Percentiles rank a stretch among this genome's conserved stretches.
Evolutionary conservation across 371 early-diverging fungal genomes (phyloP).

Genomic region (Syncephalastrum sp.): DNA sequence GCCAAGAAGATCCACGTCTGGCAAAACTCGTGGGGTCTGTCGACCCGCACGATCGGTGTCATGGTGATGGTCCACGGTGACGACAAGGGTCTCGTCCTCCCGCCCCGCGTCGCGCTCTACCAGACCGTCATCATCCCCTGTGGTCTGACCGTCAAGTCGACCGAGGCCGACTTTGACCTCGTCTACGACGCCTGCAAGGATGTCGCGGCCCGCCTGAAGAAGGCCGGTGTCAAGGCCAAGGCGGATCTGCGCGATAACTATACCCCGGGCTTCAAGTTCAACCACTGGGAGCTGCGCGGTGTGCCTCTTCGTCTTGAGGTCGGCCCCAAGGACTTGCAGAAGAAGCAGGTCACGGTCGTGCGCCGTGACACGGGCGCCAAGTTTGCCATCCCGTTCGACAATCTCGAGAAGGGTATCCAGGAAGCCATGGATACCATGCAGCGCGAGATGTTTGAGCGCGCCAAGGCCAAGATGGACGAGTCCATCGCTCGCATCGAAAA

Average conservation of each 20-base stretch:
- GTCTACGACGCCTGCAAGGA: conserved; percentile 73
- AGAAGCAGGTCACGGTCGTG: conserved; percentile 78
- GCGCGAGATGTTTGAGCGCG: conserved; percentile 88
- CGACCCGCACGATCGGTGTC: conserved; percentile 99
- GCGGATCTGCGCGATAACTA: conserved; percentile 91
- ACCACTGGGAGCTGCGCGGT: conserved; percentile 99
- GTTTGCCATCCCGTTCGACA: conserved; percentile 62
- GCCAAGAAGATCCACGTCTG: conserved; percentile 78
- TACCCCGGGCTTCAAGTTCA: conserved; percentile 99
- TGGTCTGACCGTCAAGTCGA: conserved; percentile 91
- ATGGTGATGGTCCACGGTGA: conserved; percentile 99
- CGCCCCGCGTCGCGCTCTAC: conserved; percentile 93
- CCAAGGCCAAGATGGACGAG: conserved; percentile 79
- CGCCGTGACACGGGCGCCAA: conserved; percentile 88
- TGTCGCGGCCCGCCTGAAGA: conserved; percentile 69
- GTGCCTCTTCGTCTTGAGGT: conserved; percentile 98
- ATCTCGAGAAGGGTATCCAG: conserved; percentile 60
- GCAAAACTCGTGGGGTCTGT: conserved; percentile 99
- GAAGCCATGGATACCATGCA: conserved; percentile 88
- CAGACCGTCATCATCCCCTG: conserved; percentile 98
- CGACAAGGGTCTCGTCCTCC: conserved; percentile 98
- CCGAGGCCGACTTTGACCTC: conserved; percentile 65
- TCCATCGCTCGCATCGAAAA: conserved; percentile 75
- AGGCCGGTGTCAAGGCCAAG: conserved; percentile 85
- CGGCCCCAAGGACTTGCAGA: conserved; percentile 96